These are phyloP conservation scores for Podospora anserina DNA, from an alignment of 495 filamentous ascomycete genomes.

Conservation along the genomic window DNA sequence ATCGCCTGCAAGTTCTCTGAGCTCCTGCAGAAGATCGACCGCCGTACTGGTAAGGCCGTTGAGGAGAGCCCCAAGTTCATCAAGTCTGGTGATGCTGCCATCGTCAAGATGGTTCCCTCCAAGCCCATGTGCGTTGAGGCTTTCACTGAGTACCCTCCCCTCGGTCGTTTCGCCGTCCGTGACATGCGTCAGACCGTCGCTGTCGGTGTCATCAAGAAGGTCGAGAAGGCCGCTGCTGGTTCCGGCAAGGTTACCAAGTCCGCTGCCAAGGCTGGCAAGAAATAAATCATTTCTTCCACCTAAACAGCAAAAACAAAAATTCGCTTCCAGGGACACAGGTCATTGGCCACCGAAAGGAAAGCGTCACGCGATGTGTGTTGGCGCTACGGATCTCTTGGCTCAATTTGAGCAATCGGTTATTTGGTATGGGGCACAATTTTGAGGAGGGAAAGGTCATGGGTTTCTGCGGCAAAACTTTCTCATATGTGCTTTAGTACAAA, in stretches of 20 bases:
- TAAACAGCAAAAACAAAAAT: constrained; percentile 19
- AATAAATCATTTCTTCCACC: constrained; percentile 39
- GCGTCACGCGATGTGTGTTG: constrained; percentile 19
- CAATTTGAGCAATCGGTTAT: constrained; percentile 43
- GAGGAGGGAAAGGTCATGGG: constrained; percentile 44
- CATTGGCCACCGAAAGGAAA: constrained; percentile 20
- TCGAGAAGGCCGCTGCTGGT: constrained; percentile 46
- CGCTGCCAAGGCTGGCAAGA: constrained; percentile 68
- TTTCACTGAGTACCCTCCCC: constrained; percentile 98
- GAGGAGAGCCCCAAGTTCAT: constrained; percentile 93
- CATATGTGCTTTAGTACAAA: constrained; percentile 50
- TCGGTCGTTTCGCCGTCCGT: constrained; percentile 98
- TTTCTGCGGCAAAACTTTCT: constrained; percentile 47
- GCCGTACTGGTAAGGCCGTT: constrained; percentile 98
- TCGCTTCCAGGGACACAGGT: constrained; percentile 20
- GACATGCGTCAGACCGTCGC: constrained; percentile 91
- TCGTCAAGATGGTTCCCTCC: constrained; percentile 99
- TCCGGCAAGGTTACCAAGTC: constrained; percentile 61
- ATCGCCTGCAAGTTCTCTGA: constrained; percentile 99
- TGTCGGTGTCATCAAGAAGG: constrained; percentile 87
- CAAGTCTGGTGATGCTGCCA: constrained; percentile 99
- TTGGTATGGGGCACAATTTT: constrained; percentile 45
- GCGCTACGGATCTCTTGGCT: constrained; percentile 38
- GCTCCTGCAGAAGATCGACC: constrained; percentile 99
- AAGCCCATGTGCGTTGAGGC: constrained; percentile 99